Percentiles rank a stretch among this genome's conserved stretches.
phyloP scores from a whole-genome alignment of 768 basidiomycete genomes.

The Cubamyces lactineus region DNA sequence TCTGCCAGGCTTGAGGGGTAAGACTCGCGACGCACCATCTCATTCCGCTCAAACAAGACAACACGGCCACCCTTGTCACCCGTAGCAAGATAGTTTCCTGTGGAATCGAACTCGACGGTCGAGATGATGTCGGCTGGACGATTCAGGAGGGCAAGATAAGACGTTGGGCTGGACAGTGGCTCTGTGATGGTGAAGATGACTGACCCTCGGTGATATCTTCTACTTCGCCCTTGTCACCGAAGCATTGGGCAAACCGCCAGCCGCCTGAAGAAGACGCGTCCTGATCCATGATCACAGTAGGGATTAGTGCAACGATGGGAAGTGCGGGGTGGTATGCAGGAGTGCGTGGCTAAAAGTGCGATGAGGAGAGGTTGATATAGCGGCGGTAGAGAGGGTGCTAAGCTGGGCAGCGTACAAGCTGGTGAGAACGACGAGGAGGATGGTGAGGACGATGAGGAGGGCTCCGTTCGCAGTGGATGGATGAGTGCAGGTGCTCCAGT shows the following conservation, averaged over 20 bases:
- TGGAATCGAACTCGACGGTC: conserved; percentile 99
- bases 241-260: conserved; percentile 99
- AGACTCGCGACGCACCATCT: conserved; percentile 65
- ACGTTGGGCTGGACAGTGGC: conserved; percentile 21
- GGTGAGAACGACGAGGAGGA: conserved; percentile 4
- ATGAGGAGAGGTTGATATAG: conserved; percentile 35
- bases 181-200: conserved; percentile 28
- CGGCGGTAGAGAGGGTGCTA: conserved; percentile 3
- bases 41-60: conserved; percentile 97
- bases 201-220: conserved; percentile 99
- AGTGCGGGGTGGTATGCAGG: conserved; percentile 20
- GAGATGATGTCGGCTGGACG: conserved; percentile 97
- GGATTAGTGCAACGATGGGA: conserved; percentile 28
- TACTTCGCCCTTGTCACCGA: conserved; percentile 99
- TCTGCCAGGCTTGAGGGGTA: neutral
- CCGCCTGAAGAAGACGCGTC: conserved; percentile 83
- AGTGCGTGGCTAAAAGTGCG: conserved; percentile 9
- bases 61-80: conserved; percentile 99
- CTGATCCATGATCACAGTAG: conserved; percentile 66
- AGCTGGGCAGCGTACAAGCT: conserved; percentile 2
- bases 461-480: conserved; percentile 1
- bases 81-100: conserved; percentile 98
- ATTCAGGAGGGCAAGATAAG: conserved; percentile 30
- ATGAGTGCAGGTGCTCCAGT: conserved; percentile 16
- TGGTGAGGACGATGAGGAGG: conserved; percentile 2